Evolutionary conservation across 169 alveolate species (phyloP).

Genomic region (Eimeria zaria): DNA sequence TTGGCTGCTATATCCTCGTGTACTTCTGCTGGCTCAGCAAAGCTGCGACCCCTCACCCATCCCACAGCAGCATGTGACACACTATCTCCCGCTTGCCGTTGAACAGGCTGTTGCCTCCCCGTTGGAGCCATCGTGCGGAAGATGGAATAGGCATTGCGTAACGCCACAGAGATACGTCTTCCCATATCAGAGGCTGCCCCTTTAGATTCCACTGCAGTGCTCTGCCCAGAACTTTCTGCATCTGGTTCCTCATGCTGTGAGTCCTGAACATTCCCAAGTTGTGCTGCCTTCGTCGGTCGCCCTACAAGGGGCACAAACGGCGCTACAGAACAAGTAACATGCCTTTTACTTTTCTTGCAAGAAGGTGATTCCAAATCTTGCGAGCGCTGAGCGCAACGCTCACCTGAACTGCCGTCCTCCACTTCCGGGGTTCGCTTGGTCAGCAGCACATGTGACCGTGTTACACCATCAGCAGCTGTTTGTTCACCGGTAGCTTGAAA

Average conservation of each 20-base stretch:
- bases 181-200: conserved; percentile 18
- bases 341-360: not conserved
- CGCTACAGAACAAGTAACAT: conserved; percentile 9
- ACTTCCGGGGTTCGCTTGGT: not conserved
- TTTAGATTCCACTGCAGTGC: not conserved
- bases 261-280: not conserved
- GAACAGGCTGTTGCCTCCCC: conserved; percentile 52
- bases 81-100: not conserved
- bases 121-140: not conserved
- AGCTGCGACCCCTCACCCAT: conserved; percentile 37
- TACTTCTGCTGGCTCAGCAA: not conserved
- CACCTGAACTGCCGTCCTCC: not conserved
- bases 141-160: conserved; percentile 39
- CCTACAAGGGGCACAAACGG: conserved; percentile 21
- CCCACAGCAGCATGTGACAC: conserved; percentile 39
- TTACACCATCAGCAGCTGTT: not conserved
- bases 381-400: not conserved
- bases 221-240: not conserved
- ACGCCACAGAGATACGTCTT: conserved; percentile 10
- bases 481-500: not conserved
- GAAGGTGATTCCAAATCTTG: not conserved
- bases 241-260: not conserved
- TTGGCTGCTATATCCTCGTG: not conserved
- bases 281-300: conserved; percentile 32
- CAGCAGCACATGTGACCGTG: not conserved